A percentile compares a stretch with the other conserved stretches of the same genome.
phyloP scores from a whole-genome alignment of 345 rosid species.

The Aegle marmelos region DNA sequence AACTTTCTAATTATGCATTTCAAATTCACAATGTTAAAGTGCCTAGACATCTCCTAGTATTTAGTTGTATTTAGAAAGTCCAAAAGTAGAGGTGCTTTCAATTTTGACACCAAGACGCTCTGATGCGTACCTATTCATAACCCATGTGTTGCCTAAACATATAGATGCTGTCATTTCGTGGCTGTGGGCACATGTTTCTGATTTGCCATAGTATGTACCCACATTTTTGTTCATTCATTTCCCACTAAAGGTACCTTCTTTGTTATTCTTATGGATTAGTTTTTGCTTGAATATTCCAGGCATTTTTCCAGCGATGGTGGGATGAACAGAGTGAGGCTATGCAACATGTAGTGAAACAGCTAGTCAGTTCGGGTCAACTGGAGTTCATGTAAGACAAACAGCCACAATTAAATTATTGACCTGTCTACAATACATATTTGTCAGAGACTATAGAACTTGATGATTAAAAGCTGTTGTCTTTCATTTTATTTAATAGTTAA shows the following conservation, averaged over 20 bases:
- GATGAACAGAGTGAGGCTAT: conserved; percentile 67
- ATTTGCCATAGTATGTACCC: not conserved
- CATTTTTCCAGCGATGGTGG: conserved; percentile 99
- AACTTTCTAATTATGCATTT: not conserved
- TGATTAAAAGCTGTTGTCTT: not conserved
- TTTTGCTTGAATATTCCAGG: conserved; percentile 45
- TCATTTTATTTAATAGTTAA: not conserved
- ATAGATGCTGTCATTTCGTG: not conserved
- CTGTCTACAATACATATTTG: not conserved
- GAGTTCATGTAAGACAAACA: conserved; percentile 68
- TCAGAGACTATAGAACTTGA: not conserved
- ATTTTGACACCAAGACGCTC: not conserved
- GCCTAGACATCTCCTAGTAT: not conserved
- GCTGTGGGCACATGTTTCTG: not conserved
- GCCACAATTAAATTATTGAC: not conserved
- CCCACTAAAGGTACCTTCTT: no score
- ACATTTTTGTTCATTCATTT: not conserved
- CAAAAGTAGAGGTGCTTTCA: not conserved
- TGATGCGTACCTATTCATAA: not conserved
- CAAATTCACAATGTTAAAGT: not conserved
- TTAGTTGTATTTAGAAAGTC: not conserved
- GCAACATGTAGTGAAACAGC: conserved; percentile 52
- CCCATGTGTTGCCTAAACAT: not conserved
- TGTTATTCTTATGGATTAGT: not conserved
- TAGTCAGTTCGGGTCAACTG: conserved; percentile 76